Evolutionary conservation across 257 asterid species (phyloP), one percentile per base, ranked within the genome.

Genomic region (Leonotis leonurus): DNA sequence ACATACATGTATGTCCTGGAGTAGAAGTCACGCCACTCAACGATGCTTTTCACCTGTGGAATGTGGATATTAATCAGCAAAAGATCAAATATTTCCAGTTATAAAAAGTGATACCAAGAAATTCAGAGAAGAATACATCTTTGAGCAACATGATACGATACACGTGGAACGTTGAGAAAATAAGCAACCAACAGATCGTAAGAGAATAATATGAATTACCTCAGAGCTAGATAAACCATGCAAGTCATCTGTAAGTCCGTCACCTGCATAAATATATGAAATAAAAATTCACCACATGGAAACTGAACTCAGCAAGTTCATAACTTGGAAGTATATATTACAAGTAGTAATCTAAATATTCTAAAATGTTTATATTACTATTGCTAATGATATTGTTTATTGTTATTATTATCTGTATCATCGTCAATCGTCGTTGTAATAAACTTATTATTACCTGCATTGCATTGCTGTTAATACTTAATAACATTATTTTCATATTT

Each of bases 21-120:
- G 87, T 88, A 88, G 82, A 88, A 86, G 68, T 62, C 95, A 67
- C 98, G 73, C 98, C 98, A 91, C n/a, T 84, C 96, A 72, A 88
- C 92, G 27, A 91, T 66, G 70, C 95, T 81, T 71, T 88, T 88
- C 77, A 91, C 95, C 97, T 90, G 65, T 45, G 74, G 32, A 64
- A 96, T 90, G 65, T 45, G 74, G 32, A 64, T 16, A 53, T 44
- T 56, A 64, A 63, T 24, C 26, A 44, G 26, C 22, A 44, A n/a
- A 26, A 21, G 20, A 29, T 0, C 12, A 27, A 56, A 53, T 3
- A 8, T 36, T 29, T 54, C 32, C 30, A 44, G 12, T 56, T 22
- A 63, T 17, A 20, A 59, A 57, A 63, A 26, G 66, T 29, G 69
- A 7, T 70, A 9, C 1, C 1, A 52, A 26, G 3, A 52, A 56